These are phyloP conservation scores for Lyophyllum shimeji DNA, from an alignment of 768 basidiomycete genomes.

Conservation along the genomic window DNA sequence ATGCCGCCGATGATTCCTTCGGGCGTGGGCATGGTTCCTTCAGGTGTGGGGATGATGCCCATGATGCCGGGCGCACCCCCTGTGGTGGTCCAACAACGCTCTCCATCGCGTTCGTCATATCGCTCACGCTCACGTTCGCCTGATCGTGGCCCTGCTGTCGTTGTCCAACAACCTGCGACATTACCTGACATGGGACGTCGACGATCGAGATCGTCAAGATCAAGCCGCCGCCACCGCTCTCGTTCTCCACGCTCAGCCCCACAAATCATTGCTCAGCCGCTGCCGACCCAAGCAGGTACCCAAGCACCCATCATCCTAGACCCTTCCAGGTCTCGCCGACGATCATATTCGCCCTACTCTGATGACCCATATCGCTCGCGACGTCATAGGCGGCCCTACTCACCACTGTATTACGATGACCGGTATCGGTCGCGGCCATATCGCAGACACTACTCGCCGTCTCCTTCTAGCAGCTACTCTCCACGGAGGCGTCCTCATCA, in stretches of 20 bases:
- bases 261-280: not conserved
- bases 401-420: not conserved
- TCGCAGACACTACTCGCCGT: conserved; percentile 21
- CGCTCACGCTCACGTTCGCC: conserved; percentile 4
- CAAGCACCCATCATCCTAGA: conserved; percentile 2
- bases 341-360: not conserved
- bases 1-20: conserved; percentile 1
- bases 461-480: conserved; percentile 20
- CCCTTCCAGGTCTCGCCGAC: not conserved
- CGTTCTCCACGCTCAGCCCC: conserved; percentile 9
- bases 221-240: conserved; percentile 7
- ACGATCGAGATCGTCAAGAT: conserved; percentile 11
- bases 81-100: not conserved
- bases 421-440: conserved; percentile 6
- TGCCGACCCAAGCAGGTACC: conserved; percentile 2
- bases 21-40: not conserved
- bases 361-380: not conserved
- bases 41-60: not conserved
- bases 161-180: not conserved
- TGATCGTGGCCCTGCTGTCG: not conserved
- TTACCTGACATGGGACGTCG: conserved; percentile 5
- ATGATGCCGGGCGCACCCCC: not conserved
- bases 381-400: conserved; percentile 9
- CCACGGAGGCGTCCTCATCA: not conserved
- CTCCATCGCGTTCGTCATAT: conserved; percentile 7